phyloP scores from a whole-genome alignment of 2,329 filamentous ascomycete species.

The Torrubiellomyces zombiae region DNA sequence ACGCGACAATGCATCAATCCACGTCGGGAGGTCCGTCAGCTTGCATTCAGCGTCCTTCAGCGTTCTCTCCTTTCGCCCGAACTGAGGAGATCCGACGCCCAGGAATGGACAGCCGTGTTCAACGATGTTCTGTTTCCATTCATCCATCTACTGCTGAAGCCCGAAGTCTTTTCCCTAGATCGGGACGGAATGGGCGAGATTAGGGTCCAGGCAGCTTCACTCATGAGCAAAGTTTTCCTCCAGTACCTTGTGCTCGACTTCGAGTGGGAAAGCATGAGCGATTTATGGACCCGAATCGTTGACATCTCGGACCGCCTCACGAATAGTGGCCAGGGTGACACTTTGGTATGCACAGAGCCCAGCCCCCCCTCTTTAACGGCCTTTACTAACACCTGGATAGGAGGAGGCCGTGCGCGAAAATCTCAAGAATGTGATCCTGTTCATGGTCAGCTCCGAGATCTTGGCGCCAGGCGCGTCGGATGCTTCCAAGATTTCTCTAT shows the following conservation, averaged over 20 bases:
- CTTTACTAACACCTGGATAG: constrained; percentile 23
- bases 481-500: constrained; percentile 36
- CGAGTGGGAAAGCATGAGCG: constrained; percentile 75
- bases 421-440: constrained; percentile 86
- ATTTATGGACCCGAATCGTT: constrained; percentile 82
- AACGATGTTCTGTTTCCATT: constrained; percentile 85
- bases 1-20: constrained; percentile 87
- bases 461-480: constrained; percentile 53
- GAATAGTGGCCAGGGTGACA: constrained; percentile 87
- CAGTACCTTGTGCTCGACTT: constrained; percentile 78
- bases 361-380: not conserved
- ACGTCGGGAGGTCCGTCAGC: constrained; percentile 78
- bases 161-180: constrained; percentile 85
- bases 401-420: constrained; percentile 93
- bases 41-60: constrained; percentile 75
- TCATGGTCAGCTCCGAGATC: constrained; percentile 83
- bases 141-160: constrained; percentile 73
- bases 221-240: constrained; percentile 89
- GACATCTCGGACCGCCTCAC: constrained; percentile 92
- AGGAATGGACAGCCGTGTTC: constrained; percentile 93
- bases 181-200: constrained; percentile 91
- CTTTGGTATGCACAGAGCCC: constrained; percentile 42
- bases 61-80: constrained; percentile 72
- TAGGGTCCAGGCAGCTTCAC: constrained; percentile 72
- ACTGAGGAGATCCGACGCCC: constrained; percentile 65